Evolutionary conservation across 148 eudicot species (phyloP).

Genomic region (Limonium bicolor): DNA sequence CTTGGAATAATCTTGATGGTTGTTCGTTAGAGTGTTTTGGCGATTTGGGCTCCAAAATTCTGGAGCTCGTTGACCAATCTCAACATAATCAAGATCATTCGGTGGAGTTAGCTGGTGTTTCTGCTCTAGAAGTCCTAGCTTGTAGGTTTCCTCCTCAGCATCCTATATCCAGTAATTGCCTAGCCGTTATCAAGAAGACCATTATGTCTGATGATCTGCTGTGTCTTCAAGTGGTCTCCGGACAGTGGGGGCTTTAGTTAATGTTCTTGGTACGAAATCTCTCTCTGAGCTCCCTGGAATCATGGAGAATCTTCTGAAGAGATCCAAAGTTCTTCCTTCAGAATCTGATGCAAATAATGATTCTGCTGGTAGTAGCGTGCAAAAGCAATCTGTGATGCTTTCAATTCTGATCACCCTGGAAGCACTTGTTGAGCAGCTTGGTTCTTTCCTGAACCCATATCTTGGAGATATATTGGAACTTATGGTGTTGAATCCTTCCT

Average conservation of each 20-base stretch:
- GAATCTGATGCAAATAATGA: slow-evolving; percentile 8
- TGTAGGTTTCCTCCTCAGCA: slow-evolving; percentile 43
- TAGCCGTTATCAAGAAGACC: slow-evolving; percentile 36
- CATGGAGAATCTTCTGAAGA: slow-evolving; percentile 38
- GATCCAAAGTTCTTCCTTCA: slow-evolving; percentile 15
- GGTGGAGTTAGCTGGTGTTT: slow-evolving; percentile 47
- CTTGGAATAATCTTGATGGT: slow-evolving; percentile 51
- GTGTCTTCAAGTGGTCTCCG: slow-evolving; percentile 54
- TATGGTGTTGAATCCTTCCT: slow-evolving; percentile 46
- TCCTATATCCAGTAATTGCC: slow-evolving; percentile 43
- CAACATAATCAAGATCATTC: slow-evolving; percentile 20
- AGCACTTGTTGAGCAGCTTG: slow-evolving; percentile 73
- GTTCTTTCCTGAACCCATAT: slow-evolving; percentile 72
- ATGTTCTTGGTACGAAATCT: slow-evolving; percentile 64
- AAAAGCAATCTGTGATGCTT: slow-evolving; percentile 28
- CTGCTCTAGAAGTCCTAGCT: slow-evolving; percentile 61
- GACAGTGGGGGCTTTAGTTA: slow-evolving; percentile 55
- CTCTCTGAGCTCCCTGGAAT: slow-evolving; percentile 75
- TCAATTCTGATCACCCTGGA: slow-evolving; percentile 49
- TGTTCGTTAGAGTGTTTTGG: slow-evolving; percentile 37
- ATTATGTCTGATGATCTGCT: slow-evolving; percentile 38
- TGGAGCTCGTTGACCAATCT: slow-evolving; percentile 43
- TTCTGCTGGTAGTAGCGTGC: slow-evolving; percentile 5
- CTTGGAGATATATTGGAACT: slow-evolving; percentile 59
- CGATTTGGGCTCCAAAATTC: slow-evolving; percentile 40